These are phyloP conservation scores for Fraxinus pennsylvanica DNA, from an alignment of 257 asterid species.

Conservation along the genomic window DNA sequence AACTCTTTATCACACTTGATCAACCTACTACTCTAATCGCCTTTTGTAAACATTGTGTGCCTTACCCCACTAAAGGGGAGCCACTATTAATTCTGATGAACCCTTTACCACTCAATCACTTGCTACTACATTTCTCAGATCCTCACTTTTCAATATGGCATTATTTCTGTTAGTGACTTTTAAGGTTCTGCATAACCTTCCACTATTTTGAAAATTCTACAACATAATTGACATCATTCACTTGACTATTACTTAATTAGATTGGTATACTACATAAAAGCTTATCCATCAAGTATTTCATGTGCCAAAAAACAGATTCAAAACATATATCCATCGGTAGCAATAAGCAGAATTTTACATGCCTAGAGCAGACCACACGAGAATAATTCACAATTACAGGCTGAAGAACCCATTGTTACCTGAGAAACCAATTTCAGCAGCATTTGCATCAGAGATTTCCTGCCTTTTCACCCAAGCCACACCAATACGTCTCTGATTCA, in stretches of 20 bases:
- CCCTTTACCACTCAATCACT: not conserved
- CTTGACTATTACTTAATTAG: not conserved
- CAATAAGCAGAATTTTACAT: slow-evolving; percentile 11
- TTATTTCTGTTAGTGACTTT: not conserved
- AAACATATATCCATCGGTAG: not conserved
- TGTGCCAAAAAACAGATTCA: not conserved
- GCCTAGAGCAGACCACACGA: slow-evolving; percentile 3
- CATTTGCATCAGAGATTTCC: slow-evolving; percentile 30
- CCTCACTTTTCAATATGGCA: not conserved
- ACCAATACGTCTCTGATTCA: slow-evolving; percentile 18
- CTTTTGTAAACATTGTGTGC: not conserved
- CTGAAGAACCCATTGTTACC: slow-evolving; percentile 32
- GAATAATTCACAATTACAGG: not conserved
- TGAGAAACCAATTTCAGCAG: slow-evolving; percentile 30
- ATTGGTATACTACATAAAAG: not conserved
- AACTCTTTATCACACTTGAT: not conserved
- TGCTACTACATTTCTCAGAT: not conserved
- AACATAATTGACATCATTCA: not conserved
- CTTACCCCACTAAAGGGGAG: not conserved
- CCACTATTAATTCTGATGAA: not conserved
- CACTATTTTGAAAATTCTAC: not conserved
- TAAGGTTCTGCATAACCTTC: not conserved
- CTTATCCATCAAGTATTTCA: not conserved
- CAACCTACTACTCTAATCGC: not conserved
- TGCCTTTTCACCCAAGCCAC: slow-evolving; percentile 57